Base-by-base conservation (phyloP, 768 basidiomycete genomes). In the Tylopilus sp. region DNA sequence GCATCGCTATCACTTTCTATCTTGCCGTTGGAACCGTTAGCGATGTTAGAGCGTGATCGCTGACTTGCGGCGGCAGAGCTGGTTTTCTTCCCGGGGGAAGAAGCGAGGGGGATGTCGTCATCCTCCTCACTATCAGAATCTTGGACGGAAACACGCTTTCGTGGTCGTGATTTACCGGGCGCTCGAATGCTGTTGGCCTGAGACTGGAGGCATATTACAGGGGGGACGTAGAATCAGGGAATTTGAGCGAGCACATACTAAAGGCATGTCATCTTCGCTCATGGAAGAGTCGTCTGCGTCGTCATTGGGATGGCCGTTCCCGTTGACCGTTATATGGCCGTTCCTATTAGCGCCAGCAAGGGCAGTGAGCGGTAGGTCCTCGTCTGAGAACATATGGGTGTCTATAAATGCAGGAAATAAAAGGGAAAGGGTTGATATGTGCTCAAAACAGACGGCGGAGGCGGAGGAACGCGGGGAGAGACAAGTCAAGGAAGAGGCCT, bases 251-350 rank as follows among this genome's bases (percentile, higher is more conserved):
- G 52, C 56, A 75, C 81, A 59, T 68, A 91, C 89, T 67, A 89
- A 74, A 41, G 87, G 87, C 69, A 83, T 69, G 61, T 89, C 85
- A 47, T 83, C 86, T 53, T 87, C 86, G 57, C 85, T 87, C 79
- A 85, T 79, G 24, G 77, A 74, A 46, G 72, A 74, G 63, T 72
- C 71, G 14, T 66, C 71, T 51, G 74, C 71, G 52, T 73, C 71
- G 22, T 68, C 69, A 24, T 73, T 73, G 52, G 52, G 53, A 62
- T 71, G 67, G 55, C 71, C 71, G 62, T 75, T 75, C 44, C 75
- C 73, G 58, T 82, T 81, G 53, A 74, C 72, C 57, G 67, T 68
- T 67, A 67, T 70, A 60, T 71, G 66, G 61, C 75, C 74, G 49
- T 78, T 84, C 36, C 71, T 63, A 55, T 67, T 66, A 56, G 76